These are phyloP conservation scores for Epichloe amarillans DNA, from an alignment of 2,329 filamentous ascomycete species.

Conservation along the genomic window DNA sequence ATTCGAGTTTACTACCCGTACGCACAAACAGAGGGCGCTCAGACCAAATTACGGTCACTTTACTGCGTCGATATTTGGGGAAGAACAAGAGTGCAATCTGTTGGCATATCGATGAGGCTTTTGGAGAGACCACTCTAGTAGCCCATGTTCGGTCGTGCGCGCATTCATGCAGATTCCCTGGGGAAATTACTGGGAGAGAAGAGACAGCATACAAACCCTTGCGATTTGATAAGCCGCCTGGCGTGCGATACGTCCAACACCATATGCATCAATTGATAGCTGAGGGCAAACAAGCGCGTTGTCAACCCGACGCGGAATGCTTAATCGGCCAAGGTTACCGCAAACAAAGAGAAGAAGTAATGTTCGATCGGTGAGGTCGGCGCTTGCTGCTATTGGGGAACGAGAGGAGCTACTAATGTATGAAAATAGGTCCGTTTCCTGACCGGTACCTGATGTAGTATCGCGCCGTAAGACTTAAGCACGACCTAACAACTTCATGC, in stretches of 20 bases:
- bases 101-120: not conserved
- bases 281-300: not conserved
- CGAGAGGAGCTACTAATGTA: not conserved
- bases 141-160: not conserved
- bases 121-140: not conserved
- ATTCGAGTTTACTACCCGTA: no score
- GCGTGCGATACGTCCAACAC: not conserved
- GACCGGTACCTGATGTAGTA: slow-evolving; percentile 1
- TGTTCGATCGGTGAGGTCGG: not conserved
- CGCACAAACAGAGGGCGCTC: not conserved
- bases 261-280: not conserved
- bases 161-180: slow-evolving; percentile 12
- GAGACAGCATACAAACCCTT: slow-evolving; percentile 13
- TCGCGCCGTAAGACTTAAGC: not conserved
- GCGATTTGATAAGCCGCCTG: not conserved
- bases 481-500: not conserved
- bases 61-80: no score
- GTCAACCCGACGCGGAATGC: not conserved
- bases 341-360: not conserved
- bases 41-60: not conserved
- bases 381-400: not conserved
- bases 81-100: no score
- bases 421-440: not conserved
- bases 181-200: slow-evolving; percentile 12
- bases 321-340: not conserved